Conservation (phyloP, 2,329 filamentous ascomycete genomes). For the Fusarium hostae region DNA sequence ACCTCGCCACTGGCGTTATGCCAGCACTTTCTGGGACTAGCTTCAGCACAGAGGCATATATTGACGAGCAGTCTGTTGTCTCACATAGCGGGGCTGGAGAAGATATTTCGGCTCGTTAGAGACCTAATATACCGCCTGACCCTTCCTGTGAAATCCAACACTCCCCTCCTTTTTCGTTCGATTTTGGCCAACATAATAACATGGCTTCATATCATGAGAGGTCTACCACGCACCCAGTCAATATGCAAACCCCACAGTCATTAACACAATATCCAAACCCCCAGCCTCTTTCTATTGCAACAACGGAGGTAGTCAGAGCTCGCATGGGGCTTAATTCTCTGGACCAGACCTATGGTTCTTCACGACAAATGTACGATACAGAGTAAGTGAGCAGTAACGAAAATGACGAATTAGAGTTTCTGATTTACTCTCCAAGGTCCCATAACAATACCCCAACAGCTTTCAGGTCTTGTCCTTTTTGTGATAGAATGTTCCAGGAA, state of each 20-base stretch:
- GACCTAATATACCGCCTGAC: background rate
- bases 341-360: background rate
- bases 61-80: background rate
- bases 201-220: background rate
- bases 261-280: background rate
- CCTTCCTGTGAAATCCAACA: background rate
- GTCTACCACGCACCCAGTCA: no score
- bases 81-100: background rate
- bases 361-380: background rate
- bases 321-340: background rate
- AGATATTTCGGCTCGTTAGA: background rate
- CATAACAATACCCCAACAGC: background rate
- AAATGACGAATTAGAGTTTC: background rate
- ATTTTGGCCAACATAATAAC: background rate
- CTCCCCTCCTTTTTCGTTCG: background rate
- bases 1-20: background rate
- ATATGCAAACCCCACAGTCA: background rate
- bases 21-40: background rate
- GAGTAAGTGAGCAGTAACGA: background rate
- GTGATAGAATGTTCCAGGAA: background rate
- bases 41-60: background rate
- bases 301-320: background rate
- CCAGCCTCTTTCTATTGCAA: background rate
- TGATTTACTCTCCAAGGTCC: background rate
- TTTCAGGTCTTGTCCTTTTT: background rate